Evolutionary conservation across 768 basidiomycete species (phyloP).

Genomic region (Phanerodontia chrysosporium): DNA sequence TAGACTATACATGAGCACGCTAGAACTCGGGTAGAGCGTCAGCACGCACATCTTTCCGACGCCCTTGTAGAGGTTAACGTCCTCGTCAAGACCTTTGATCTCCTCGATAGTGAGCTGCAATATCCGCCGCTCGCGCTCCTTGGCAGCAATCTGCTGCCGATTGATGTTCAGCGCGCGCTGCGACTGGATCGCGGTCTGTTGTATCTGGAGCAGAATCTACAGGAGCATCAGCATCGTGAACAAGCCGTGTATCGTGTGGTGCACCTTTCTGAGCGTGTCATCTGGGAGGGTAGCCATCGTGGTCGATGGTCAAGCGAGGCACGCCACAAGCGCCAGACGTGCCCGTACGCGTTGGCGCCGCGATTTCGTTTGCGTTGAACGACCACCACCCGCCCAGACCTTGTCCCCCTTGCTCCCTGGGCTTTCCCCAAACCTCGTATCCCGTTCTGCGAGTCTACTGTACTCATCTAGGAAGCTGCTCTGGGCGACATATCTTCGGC

Average conservation of each 20-base stretch:
- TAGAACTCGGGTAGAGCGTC: constrained; percentile 1
- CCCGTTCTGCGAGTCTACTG: neutral
- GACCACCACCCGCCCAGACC: neutral
- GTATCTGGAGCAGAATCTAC: constrained; percentile 90
- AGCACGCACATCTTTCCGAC: constrained; percentile 87
- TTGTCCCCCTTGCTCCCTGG: neutral
- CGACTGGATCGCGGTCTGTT: constrained; percentile 84
- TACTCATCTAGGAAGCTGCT: neutral
- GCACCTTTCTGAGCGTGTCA: constrained; percentile 78
- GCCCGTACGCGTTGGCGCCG: constrained; percentile 10
- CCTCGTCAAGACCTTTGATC: constrained; percentile 61
- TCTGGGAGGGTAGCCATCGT: constrained; percentile 42
- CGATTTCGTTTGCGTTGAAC: constrained; percentile 1
- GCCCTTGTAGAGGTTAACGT: constrained; percentile 87
- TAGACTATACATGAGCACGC: neutral
- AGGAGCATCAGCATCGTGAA: neutral
- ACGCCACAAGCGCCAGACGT: neutral
- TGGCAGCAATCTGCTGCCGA: constrained; percentile 68
- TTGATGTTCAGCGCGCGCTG: constrained; percentile 73
- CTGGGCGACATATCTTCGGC: neutral
- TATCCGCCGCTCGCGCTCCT: constrained; percentile 87
- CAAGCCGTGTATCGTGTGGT: neutral
- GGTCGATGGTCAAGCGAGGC: neutral
- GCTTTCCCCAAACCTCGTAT: neutral
- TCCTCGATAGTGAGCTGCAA: constrained; percentile 87